These are phyloP conservation scores for Whalleya microplaca DNA, from an alignment of 2,329 filamentous ascomycete genomes.

Conservation along the genomic window DNA sequence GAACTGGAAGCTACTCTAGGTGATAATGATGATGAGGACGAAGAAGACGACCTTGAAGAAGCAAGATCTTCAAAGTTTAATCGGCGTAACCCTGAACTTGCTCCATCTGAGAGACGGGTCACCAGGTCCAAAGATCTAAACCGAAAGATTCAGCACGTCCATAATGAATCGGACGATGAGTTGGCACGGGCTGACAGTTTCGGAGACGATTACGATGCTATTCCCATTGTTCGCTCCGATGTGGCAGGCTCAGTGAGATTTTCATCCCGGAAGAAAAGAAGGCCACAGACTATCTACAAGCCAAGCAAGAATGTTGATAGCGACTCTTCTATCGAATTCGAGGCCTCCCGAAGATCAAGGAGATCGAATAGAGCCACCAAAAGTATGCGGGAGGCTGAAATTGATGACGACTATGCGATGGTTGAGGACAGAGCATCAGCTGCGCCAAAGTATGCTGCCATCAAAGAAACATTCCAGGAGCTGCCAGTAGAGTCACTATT, in stretches of 20 bases:
- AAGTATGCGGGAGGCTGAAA: constrained; percentile 55
- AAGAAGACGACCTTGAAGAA: background rate
- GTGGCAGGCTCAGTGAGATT: constrained; percentile 24
- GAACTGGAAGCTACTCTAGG: background rate
- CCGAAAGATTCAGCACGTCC: background rate
- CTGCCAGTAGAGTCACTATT: constrained; percentile 68
- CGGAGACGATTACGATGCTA: constrained; percentile 26
- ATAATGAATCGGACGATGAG: constrained; percentile 37
- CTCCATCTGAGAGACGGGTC: constrained; percentile 8
- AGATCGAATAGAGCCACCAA: constrained; percentile 48
- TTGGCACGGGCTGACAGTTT: constrained; percentile 30
- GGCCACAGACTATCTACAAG: constrained; percentile 25
- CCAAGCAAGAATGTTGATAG: constrained; percentile 24
- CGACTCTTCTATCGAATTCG: constrained; percentile 57
- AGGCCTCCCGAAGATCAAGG: constrained; percentile 52
- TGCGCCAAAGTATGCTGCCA: constrained; percentile 61
- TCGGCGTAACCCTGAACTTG: background rate
- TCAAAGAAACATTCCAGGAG: constrained; percentile 74
- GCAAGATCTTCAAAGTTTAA: background rate
- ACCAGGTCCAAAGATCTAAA: constrained; percentile 25
- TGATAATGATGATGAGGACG: constrained; percentile 14
- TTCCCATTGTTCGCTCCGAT: constrained; percentile 35
- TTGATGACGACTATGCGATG: constrained; percentile 63
- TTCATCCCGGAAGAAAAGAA: constrained; percentile 25
- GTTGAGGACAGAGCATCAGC: constrained; percentile 49